Evolutionary conservation across 2,329 filamentous ascomycete genomes (phyloP).

Genomic region (Amauroascus niger): DNA sequence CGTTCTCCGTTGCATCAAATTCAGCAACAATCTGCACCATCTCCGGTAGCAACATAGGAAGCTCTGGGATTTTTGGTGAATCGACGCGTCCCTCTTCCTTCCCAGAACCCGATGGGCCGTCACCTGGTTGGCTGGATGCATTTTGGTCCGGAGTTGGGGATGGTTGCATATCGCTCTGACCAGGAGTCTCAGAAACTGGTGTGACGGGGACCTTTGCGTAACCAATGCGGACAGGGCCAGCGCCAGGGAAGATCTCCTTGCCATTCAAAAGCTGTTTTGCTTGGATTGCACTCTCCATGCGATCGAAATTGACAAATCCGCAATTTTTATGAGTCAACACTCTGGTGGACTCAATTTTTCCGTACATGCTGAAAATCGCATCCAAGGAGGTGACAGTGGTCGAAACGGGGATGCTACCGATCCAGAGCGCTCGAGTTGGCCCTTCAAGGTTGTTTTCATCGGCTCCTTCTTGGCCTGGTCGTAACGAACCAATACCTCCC

Average conservation of each 20-base stretch:
- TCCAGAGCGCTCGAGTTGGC: constrained; percentile 88
- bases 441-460: constrained; percentile 78
- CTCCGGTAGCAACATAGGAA: constrained; percentile 70
- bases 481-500: constrained; percentile 49
- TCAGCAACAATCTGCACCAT: constrained; percentile 79
- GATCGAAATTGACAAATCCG: constrained; percentile 96
- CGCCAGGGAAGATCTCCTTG: constrained; percentile 96
- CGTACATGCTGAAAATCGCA: constrained; percentile 91
- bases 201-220: constrained; percentile 93
- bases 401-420: constrained; percentile 92
- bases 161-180: constrained; percentile 75
- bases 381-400: constrained; percentile 91
- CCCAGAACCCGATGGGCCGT: constrained; percentile 21
- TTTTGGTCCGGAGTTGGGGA: constrained; percentile 88
- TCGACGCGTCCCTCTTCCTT: constrained; percentile 27
- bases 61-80: constrained; percentile 53
- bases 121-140: constrained; percentile 18
- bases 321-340: constrained; percentile 98
- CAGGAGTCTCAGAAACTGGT: constrained; percentile 68
- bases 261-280: constrained; percentile 84
- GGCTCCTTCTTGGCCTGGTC: constrained; percentile 54
- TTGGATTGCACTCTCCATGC: constrained; percentile 76
- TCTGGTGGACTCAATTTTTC: constrained; percentile 78
- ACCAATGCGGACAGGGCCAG: constrained; percentile 87
- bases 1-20: constrained; percentile 75